Evolutionary conservation across 768 basidiomycete species (phyloP).

Genomic region (Mycena maculata): DNA sequence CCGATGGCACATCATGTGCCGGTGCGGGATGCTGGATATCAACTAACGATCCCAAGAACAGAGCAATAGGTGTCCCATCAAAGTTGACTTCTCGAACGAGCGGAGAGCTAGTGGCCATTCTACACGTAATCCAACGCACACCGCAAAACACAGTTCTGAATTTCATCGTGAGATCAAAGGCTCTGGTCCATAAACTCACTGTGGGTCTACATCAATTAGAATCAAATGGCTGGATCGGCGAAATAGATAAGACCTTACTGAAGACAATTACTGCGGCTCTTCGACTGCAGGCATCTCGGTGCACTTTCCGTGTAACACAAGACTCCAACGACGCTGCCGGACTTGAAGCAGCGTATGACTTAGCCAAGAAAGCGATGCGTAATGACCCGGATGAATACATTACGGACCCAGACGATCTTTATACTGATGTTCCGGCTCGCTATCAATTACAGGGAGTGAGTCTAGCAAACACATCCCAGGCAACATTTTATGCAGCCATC

Average conservation of each 20-base stretch:
- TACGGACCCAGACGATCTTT: background rate
- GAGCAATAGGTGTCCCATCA: background rate
- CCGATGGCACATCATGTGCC: background rate
- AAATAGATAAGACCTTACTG: background rate
- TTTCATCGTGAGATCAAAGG: background rate
- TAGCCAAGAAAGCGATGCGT: background rate
- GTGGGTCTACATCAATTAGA: background rate
- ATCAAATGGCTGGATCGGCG: background rate
- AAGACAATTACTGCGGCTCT: background rate
- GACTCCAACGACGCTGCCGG: background rate
- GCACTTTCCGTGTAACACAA: background rate
- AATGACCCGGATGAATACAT: background rate
- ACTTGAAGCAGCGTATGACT: background rate
- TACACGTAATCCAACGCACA: background rate
- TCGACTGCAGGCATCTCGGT: background rate
- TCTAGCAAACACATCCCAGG: background rate
- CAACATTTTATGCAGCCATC: background rate
- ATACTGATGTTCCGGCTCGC: background rate
- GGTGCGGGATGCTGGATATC: background rate
- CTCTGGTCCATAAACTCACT: background rate
- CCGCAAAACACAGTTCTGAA: background rate
- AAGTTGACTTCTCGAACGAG: background rate
- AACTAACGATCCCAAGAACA: background rate
- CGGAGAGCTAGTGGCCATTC: background rate
- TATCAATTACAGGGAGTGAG: background rate